Evolutionary conservation across 2,329 filamentous ascomycete species (phyloP).

Genomic region (Colletotrichum brevisporum): DNA sequence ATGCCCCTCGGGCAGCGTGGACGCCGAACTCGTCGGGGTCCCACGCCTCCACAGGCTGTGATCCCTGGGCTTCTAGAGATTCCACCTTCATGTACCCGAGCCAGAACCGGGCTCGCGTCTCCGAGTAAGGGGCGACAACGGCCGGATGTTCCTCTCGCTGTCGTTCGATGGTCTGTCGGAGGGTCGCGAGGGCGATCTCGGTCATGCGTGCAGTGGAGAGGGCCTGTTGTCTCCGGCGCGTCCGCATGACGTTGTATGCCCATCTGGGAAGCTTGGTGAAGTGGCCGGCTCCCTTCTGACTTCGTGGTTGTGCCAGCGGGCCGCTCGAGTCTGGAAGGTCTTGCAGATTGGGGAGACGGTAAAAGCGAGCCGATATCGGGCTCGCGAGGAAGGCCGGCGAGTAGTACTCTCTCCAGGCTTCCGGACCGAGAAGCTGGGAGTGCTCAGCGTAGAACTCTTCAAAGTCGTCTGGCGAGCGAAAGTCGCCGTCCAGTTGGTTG

Average conservation of each 20-base stretch:
- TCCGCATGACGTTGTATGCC: conserved; percentile 23
- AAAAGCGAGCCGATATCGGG: conserved; percentile 32
- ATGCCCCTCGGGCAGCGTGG: conserved; percentile 8
- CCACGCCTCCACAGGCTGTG: not conserved
- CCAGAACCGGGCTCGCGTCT: conserved; percentile 32
- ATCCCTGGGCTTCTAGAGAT: not conserved
- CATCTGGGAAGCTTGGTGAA: conserved; percentile 31
- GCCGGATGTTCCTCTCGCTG: not conserved
- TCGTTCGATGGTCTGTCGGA: conserved; percentile 25
- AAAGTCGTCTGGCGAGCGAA: conserved; percentile 15
- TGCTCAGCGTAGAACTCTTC: conserved; percentile 34
- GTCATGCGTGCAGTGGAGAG: conserved; percentile 3
- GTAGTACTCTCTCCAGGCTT: conserved; percentile 23
- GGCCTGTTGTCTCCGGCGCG: conserved; percentile 6
- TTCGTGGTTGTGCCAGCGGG: conserved; percentile 17
- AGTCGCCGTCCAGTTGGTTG: conserved; percentile 21
- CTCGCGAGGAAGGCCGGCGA: conserved; percentile 43
- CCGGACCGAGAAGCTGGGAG: not conserved
- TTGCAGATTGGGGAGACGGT: conserved; percentile 36
- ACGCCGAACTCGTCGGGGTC: conserved; percentile 10
- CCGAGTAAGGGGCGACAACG: conserved; percentile 19
- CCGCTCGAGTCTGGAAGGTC: conserved; percentile 33
- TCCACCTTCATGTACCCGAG: conserved; percentile 24
- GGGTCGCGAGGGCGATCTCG: conserved; percentile 16
- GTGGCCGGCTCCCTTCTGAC: conserved; percentile 14